Conservation (phyloP, 768 basidiomycete species). For the Lentinula edodes region DNA sequence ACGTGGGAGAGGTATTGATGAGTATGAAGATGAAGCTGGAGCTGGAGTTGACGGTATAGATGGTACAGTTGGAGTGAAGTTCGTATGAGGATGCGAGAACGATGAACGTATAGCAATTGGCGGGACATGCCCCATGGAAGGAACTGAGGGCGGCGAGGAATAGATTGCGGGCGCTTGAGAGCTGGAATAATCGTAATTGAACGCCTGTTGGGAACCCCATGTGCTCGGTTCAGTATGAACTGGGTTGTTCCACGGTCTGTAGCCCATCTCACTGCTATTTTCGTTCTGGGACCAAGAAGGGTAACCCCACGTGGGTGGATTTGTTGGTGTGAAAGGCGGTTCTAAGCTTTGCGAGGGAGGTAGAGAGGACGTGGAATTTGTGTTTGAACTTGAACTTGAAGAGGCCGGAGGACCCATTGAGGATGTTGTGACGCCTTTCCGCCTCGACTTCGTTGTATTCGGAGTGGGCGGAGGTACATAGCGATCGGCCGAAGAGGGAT, state of each 20-base stretch:
- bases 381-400: slow-evolving; percentile 37
- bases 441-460: slow-evolving; percentile 17
- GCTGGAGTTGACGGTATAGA: slow-evolving; percentile 17
- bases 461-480: slow-evolving; percentile 42
- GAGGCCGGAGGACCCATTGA: slow-evolving; percentile 10
- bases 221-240: background rate
- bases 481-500: slow-evolving; percentile 76
- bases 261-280: slow-evolving; percentile 1
- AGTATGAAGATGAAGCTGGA: slow-evolving; percentile 11
- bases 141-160: background rate
- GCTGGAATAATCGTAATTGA: background rate
- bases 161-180: slow-evolving; percentile 1
- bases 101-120: background rate
- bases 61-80: background rate
- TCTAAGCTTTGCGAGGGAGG: slow-evolving; percentile 37
- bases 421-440: slow-evolving; percentile 14
- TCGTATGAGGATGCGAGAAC: background rate
- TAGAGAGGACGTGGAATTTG: slow-evolving; percentile 38
- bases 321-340: slow-evolving; percentile 33
- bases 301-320: slow-evolving; percentile 55
- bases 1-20: slow-evolving; percentile 40
- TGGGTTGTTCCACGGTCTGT: slow-evolving; percentile 5
- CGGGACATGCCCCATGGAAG: background rate
- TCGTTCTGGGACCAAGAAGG: slow-evolving; percentile 18
- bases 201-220: background rate